Percentiles rank a stretch among this genome's conserved stretches.
Evolutionary conservation across 805 yeast genomes (phyloP).

Genomic region (Wickerhamiella azymoides): DNA sequence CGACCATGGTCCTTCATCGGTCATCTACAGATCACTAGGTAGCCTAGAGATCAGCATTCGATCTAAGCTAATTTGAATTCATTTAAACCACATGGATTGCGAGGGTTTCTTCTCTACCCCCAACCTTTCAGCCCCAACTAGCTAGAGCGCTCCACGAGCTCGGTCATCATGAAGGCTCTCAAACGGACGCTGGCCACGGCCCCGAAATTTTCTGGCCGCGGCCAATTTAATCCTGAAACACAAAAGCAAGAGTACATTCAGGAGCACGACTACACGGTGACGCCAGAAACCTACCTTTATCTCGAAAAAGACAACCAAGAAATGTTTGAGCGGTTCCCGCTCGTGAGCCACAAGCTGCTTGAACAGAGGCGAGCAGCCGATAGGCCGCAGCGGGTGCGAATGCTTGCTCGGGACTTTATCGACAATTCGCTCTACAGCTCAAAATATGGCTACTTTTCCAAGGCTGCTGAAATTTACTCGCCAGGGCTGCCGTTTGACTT

Average conservation of each 20-base stretch:
- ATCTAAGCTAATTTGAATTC: too few species aligned
- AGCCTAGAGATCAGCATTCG: too few species aligned
- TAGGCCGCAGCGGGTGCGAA: conserved; percentile 49
- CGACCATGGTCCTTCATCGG: too few species aligned
- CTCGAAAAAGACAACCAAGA: conserved; percentile 25
- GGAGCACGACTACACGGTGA: conserved; percentile 25
- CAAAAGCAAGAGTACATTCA: conserved; percentile 12
- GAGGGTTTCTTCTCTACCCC: too few species aligned
- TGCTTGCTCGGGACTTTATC: conserved; percentile 68
- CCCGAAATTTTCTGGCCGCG: conserved; percentile 9
- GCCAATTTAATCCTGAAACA: conserved; percentile 5
- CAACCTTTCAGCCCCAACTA: too few species aligned
- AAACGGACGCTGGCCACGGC: not conserved
- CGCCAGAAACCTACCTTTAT: conserved; percentile 25
- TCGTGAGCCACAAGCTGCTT: conserved; percentile 28
- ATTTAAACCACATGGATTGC: too few species aligned
- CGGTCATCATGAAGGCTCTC: not conserved
- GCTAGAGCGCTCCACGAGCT: too few species aligned
- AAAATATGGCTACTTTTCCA: conserved; percentile 65
- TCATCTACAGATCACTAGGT: too few species aligned
- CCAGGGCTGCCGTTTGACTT: conserved; percentile 53
- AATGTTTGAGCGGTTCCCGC: conserved; percentile 33
- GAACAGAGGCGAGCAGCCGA: conserved; percentile 22
- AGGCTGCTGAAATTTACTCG: conserved; percentile 65
- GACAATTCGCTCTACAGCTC: conserved; percentile 78